These are phyloP conservation scores for Dimargaris verticillata DNA, from an alignment of 192 early-diverging fungal species.

Conservation along the genomic window DNA sequence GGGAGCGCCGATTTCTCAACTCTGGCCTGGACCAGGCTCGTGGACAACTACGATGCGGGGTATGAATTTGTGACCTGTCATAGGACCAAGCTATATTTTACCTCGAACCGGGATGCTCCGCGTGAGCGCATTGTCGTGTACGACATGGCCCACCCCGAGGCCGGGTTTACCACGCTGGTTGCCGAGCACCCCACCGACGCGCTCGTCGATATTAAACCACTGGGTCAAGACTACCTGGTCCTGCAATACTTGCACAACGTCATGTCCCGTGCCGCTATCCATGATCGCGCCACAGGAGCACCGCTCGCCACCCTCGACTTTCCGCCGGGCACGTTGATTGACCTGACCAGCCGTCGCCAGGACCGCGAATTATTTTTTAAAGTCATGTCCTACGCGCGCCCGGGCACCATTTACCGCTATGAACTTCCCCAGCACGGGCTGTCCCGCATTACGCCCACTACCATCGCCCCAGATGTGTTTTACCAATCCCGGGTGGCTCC, in stretches of 20 bases:
- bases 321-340: constrained; percentile 32
- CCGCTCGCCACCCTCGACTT: constrained; percentile 22
- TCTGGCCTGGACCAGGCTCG: constrained; percentile 26
- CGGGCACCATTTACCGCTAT: constrained; percentile 40
- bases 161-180: constrained; percentile 42
- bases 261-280: constrained; percentile 28
- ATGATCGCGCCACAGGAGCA: constrained; percentile 26
- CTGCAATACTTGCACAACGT: constrained; percentile 45
- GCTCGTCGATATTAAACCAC: constrained; percentile 21
- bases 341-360: constrained; percentile 18
- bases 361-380: constrained; percentile 37
- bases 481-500: background rate
- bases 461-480: constrained; percentile 27
- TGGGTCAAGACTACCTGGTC: constrained; percentile 37
- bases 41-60: constrained; percentile 32
- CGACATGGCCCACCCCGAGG: constrained; percentile 35
- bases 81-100: constrained; percentile 39
- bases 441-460: constrained; percentile 13
- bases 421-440: constrained; percentile 23
- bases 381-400: constrained; percentile 35
- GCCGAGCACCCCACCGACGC: constrained; percentile 33
- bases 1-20: constrained; percentile 11
- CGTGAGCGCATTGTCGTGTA: constrained; percentile 40
- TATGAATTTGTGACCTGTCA: constrained; percentile 37
- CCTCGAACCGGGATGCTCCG: constrained; percentile 42